These are phyloP conservation scores for Mycena alexandri DNA, from an alignment of 768 basidiomycete genomes.

Conservation along the genomic window DNA sequence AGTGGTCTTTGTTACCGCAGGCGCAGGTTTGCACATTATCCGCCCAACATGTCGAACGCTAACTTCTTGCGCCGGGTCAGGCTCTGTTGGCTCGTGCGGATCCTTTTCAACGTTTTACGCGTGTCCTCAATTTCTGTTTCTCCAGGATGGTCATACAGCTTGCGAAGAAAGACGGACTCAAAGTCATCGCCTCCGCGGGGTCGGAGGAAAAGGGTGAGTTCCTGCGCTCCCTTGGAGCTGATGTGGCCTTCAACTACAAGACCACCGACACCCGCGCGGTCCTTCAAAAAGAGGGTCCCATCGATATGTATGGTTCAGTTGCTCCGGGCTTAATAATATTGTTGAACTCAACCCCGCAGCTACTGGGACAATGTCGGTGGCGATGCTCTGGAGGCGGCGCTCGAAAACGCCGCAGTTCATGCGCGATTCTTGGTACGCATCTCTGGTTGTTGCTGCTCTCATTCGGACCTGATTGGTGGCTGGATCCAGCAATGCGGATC, in stretches of 20 bases:
- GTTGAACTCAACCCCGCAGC: constrained; percentile 37
- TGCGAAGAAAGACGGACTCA: constrained; percentile 62
- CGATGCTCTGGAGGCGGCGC: constrained; percentile 66
- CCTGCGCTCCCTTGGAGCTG: constrained; percentile 69
- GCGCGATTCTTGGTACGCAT: constrained; percentile 66
- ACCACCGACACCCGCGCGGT: constrained; percentile 63
- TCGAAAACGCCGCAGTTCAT: constrained; percentile 56
- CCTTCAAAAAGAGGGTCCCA: constrained; percentile 65
- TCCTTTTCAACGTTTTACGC: too few species aligned
- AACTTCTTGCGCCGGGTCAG: too few species aligned
- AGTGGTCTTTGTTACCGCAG: constrained; percentile 7
- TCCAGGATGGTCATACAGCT: constrained; percentile 62
- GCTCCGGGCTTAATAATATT: neutral
- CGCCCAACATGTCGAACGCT: too few species aligned
- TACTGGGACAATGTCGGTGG: constrained; percentile 75
- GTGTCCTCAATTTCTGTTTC: neutral
- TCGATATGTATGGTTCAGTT: constrained; percentile 52
- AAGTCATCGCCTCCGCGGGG: constrained; percentile 79
- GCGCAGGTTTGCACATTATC: constrained; percentile 10
- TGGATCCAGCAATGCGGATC: constrained; percentile 55
- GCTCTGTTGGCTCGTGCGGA: constrained; percentile 70
- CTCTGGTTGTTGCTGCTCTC: constrained; percentile 32
- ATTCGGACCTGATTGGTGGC: neutral
- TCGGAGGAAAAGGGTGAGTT: constrained; percentile 78
- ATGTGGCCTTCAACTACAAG: constrained; percentile 83